Evolutionary conservation across 2,329 filamentous ascomycete genomes (phyloP), one percentile per base, ranked within the genome.

Genomic region (Colletotrichum sp.): DNA sequence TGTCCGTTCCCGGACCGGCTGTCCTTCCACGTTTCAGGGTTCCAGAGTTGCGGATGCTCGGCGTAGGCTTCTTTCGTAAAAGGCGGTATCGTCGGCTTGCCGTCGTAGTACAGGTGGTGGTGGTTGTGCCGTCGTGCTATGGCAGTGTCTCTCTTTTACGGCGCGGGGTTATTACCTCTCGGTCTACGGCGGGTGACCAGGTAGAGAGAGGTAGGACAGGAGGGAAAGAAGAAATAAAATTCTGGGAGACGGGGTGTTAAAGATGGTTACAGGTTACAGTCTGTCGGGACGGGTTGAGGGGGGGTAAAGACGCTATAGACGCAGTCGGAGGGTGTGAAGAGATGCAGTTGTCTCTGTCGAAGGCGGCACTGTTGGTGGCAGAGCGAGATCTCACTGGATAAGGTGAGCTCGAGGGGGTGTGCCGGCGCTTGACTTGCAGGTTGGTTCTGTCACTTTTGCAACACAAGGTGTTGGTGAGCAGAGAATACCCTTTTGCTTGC

Each of bases 361-460:
- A 74, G 78, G 71, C 63, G 72, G 48, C 43, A 70, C 75, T 71
- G 66, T 61, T 71, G 74, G 74, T 61, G 43, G 72, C 63, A 55
- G 32, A 67, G 70, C 71, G 68, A 77, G 76, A 76, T 61, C 39
- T 74, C 71, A 75, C 71, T 76, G 74, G 66, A 70, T 68, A 67
- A 69, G 65, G 28, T 68, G 66, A 36, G 34, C 68, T 68, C 34
- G 60, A 77, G 71, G 69, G 73, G 76, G 77, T 80, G 80, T 78
- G 76, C 78, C 78, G 83, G 84, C 84, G 84, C 84, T 85, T 85
- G 83, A 82, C 71, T 80, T 81, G 82, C 82, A 81, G 81, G 77
- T 79, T 77, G 78, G 60, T 66, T 79, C 48, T 77, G 64, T 26
- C 59, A 63, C 52, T 68, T 39, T 65, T 10, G 48, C 65, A 48